These are phyloP conservation scores for Angomonas deanei DNA, from an alignment of 208 protist species.

Conservation along the genomic window DNA sequence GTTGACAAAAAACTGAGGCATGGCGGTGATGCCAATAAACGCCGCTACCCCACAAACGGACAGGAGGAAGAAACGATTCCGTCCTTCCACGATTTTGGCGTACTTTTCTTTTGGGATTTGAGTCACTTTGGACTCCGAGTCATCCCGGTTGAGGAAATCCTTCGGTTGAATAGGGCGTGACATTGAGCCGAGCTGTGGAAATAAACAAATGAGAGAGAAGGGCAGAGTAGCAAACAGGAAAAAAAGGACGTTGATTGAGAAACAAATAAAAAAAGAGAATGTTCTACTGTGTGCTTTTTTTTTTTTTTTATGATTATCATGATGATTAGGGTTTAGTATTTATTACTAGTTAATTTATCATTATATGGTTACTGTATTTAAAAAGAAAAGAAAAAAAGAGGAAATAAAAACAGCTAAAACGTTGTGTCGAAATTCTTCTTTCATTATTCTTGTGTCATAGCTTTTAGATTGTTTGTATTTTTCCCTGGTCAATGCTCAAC, in stretches of 20 bases:
- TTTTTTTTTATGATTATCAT: background rate
- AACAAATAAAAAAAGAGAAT: constrained; percentile 6
- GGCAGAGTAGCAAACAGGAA: background rate
- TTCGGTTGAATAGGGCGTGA: background rate
- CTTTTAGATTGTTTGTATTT: background rate
- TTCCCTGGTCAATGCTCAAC: background rate
- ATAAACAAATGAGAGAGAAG: constrained; percentile 2
- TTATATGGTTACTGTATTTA: background rate
- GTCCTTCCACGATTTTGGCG: constrained; percentile 52
- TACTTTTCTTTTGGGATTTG: constrained; percentile 74
- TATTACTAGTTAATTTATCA: background rate
- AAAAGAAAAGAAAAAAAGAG: too few species aligned
- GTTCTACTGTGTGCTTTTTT: background rate
- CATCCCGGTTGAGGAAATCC: background rate
- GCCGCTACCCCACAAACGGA: constrained; percentile 28
- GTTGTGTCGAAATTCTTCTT: too few species aligned
- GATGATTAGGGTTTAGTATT: constrained; percentile 8
- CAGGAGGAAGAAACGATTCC: constrained; percentile 61
- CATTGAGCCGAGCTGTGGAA: background rate
- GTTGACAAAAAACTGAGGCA: constrained; percentile 56
- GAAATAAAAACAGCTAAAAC: too few species aligned
- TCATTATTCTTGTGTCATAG: background rate
- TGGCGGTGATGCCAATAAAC: constrained; percentile 35
- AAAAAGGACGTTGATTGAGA: background rate
- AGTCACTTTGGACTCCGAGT: background rate